These are phyloP conservation scores for Pyrenochaeta sp. DNA, from an alignment of 2,329 filamentous ascomycete genomes.

Conservation along the genomic window DNA sequence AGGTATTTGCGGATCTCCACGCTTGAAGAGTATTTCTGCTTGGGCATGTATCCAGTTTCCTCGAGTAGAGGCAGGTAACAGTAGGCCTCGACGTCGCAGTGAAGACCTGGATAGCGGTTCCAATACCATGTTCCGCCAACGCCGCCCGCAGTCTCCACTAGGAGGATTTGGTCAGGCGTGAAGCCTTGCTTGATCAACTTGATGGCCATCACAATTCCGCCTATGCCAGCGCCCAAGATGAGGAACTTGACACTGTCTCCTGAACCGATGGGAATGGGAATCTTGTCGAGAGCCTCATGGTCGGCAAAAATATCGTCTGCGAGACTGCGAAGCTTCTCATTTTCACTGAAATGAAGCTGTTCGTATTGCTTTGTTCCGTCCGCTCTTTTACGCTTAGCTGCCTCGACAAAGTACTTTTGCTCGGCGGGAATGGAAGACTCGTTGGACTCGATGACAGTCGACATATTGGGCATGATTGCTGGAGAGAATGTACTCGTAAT, in stretches of 20 bases:
- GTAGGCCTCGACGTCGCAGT: slow-evolving; percentile 66
- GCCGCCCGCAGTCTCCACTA: slow-evolving; percentile 54
- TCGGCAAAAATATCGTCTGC: slow-evolving; percentile 21
- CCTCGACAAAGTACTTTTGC: slow-evolving; percentile 20
- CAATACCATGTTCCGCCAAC: slow-evolving; percentile 59
- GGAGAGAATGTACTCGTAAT: too few species aligned
- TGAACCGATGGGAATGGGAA: slow-evolving; percentile 9
- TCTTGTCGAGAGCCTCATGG: slow-evolving; percentile 18
- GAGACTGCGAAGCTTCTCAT: slow-evolving; percentile 16
- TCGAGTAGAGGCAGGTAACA: slow-evolving; percentile 67
- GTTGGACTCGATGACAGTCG: slow-evolving; percentile 10
- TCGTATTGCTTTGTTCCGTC: slow-evolving; percentile 20
- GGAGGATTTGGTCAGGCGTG: slow-evolving; percentile 41
- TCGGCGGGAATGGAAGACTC: slow-evolving; percentile 10
- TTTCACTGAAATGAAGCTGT: slow-evolving; percentile 17
- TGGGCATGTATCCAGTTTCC: slow-evolving; percentile 65
- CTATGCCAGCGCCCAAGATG: slow-evolving; percentile 52
- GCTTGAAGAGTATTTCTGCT: slow-evolving; percentile 53
- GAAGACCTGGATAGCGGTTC: slow-evolving; percentile 51
- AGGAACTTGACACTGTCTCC: slow-evolving; percentile 28
- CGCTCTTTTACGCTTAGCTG: slow-evolving; percentile 19
- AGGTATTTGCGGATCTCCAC: slow-evolving; percentile 56
- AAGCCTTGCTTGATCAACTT: slow-evolving; percentile 47
- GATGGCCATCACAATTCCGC: slow-evolving; percentile 50
- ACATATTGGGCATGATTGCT: background rate